phyloP scores from a whole-genome alignment of 2,329 filamentous ascomycete species.

The Aspergillus floridensis region DNA sequence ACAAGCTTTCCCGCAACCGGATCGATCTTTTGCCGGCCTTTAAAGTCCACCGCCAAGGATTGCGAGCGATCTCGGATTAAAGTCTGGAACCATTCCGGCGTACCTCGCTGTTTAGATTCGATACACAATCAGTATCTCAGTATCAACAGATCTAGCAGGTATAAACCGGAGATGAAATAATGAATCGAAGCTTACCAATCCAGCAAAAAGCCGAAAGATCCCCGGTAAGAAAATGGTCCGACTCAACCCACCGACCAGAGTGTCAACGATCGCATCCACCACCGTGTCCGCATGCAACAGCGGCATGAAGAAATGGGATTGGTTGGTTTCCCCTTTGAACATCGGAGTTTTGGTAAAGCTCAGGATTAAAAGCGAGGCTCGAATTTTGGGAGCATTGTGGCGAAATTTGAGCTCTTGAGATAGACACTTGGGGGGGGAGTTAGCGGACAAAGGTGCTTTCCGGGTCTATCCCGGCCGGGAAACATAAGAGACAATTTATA shows the following conservation, averaged over 20 bases:
- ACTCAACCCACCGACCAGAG: conserved; percentile 19
- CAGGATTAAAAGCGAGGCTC: conserved; percentile 21
- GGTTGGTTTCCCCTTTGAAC: conserved; percentile 25
- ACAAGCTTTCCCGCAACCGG: conserved; percentile 16
- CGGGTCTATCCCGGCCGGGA: no score
- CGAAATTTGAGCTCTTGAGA: no score
- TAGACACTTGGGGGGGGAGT: no score
- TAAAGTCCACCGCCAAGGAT: conserved; percentile 22
- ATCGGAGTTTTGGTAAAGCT: conserved; percentile 26
- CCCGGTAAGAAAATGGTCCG: conserved; percentile 19
- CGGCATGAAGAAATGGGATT: conserved; percentile 22
- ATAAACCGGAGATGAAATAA: not conserved
- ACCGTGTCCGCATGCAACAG: conserved; percentile 26
- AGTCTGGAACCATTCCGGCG: conserved; percentile 19
- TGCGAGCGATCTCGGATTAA: conserved; percentile 13
- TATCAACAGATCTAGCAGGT: not conserved
- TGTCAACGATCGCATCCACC: conserved; percentile 23
- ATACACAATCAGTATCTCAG: not conserved
- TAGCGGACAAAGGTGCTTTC: no score
- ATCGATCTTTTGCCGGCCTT: conserved; percentile 21
- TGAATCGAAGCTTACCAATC: conserved; percentile 16
- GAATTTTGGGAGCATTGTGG: conserved; percentile 14
- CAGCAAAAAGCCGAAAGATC: conserved; percentile 20
- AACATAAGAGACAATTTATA: no score
- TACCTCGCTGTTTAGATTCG: conserved; percentile 13